These are phyloP conservation scores for Podaxis pistillaris DNA, from an alignment of 768 basidiomycete species.

Conservation along the genomic window DNA sequence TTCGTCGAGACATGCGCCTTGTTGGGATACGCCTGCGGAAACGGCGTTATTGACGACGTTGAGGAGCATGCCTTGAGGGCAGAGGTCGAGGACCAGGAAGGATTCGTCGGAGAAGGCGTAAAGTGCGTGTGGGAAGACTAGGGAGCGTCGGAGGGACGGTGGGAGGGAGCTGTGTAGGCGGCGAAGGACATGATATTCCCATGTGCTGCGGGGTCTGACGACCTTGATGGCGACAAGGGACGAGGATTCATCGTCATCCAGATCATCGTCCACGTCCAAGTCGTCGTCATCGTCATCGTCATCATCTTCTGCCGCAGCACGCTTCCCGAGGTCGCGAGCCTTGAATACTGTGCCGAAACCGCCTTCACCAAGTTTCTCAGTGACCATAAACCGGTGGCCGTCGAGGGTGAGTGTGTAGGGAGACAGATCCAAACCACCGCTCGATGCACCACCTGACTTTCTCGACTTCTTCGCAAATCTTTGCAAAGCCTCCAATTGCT, in stretches of 20 bases:
- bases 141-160: slow-evolving; percentile 53
- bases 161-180: slow-evolving; percentile 73
- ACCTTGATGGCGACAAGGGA: slow-evolving; percentile 85
- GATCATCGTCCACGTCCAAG: slow-evolving; percentile 51
- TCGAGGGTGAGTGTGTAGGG: slow-evolving; percentile 59
- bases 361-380: slow-evolving; percentile 93
- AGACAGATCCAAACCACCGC: slow-evolving; percentile 34
- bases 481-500: slow-evolving; percentile 68
- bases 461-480: slow-evolving; percentile 58
- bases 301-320: slow-evolving; percentile 42
- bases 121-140: slow-evolving; percentile 75
- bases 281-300: slow-evolving; percentile 50
- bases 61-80: slow-evolving; percentile 89
- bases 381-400: slow-evolving; percentile 64
- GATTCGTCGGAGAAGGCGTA: slow-evolving; percentile 90
- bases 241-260: slow-evolving; percentile 52
- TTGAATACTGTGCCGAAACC: slow-evolving; percentile 97
- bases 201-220: slow-evolving; percentile 82
- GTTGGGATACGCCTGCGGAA: slow-evolving; percentile 72
- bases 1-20: slow-evolving; percentile 85
- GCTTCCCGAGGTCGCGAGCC: slow-evolving; percentile 56
- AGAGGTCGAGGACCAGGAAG: slow-evolving; percentile 83
- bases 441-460: slow-evolving; percentile 37
- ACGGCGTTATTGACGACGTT: slow-evolving; percentile 87
- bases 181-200: slow-evolving; percentile 90